Evolutionary conservation across 2,329 filamentous ascomycete genomes (phyloP).

Genomic region (Orbilia brochopaga): DNA sequence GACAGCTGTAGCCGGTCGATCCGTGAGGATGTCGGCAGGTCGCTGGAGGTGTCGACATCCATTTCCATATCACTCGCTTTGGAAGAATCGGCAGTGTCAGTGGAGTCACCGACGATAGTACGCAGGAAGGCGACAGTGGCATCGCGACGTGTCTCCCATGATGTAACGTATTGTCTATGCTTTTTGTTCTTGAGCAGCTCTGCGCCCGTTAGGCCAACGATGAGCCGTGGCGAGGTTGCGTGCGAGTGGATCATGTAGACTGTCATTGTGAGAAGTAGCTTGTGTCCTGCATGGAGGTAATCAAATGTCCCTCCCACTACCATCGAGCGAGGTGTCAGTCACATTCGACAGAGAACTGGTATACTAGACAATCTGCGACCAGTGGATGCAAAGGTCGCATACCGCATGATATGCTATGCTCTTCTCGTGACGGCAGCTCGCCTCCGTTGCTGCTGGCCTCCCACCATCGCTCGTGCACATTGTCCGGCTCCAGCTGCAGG

Average conservation of each 20-base stretch:
- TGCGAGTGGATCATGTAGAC: constrained; percentile 64
- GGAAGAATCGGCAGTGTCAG: constrained; percentile 58
- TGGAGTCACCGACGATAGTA: constrained; percentile 66
- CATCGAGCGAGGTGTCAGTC: constrained; percentile 26
- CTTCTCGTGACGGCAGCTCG: constrained; percentile 54
- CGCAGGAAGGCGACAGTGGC: constrained; percentile 74
- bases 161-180: constrained; percentile 77
- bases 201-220: constrained; percentile 87
- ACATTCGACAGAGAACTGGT: too few species aligned
- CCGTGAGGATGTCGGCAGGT: constrained; percentile 41
- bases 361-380: constrained; percentile 20
- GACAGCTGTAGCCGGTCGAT: constrained; percentile 29
- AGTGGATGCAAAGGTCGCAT: constrained; percentile 14
- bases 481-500: constrained; percentile 51
- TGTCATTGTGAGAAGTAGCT: constrained; percentile 89
- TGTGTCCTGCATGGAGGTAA: constrained; percentile 92
- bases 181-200: constrained; percentile 87
- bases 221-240: constrained; percentile 64
- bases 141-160: constrained; percentile 76
- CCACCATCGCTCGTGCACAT: constrained; percentile 49
- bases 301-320: constrained; percentile 89
- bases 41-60: constrained; percentile 55
- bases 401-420: constrained; percentile 45
- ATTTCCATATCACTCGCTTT: constrained; percentile 58
- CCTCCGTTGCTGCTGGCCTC: constrained; percentile 46